Evolutionary conservation across 306 rosid species (phyloP).

Genomic region (Alnus glutinosa): DNA sequence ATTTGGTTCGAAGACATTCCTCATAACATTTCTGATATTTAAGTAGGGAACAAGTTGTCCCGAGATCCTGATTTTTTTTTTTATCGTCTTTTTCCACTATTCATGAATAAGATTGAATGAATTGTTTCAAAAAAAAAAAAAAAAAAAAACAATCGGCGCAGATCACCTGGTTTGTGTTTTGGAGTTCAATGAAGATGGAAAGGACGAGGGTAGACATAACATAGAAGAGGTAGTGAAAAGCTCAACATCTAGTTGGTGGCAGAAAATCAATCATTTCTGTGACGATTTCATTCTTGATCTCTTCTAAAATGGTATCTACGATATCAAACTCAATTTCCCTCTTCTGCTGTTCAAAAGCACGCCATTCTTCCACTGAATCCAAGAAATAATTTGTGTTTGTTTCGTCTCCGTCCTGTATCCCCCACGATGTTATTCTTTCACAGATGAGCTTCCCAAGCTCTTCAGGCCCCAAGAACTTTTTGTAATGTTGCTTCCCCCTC

Average conservation of each 20-base stretch:
- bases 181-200: neutral
- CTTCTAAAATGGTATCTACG: conserved; percentile 57
- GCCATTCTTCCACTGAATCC: conserved; percentile 55
- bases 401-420: conserved; percentile 33
- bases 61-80: too few species aligned
- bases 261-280: conserved; percentile 32
- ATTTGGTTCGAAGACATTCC: too few species aligned
- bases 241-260: conserved; percentile 1
- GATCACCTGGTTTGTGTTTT: neutral
- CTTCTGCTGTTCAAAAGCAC: conserved; percentile 36
- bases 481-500: conserved; percentile 6
- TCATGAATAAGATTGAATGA: too few species aligned
- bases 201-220: neutral
- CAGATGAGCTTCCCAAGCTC: conserved; percentile 50
- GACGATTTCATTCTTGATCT: conserved; percentile 45
- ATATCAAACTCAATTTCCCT: conserved; percentile 51
- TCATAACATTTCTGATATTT: too few species aligned
- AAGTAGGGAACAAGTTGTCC: too few species aligned
- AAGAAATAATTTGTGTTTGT: conserved; percentile 28
- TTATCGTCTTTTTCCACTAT: too few species aligned
- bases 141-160: neutral
- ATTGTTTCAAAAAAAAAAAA: too few species aligned
- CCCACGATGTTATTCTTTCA: conserved; percentile 43
- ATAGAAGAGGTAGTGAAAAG: conserved; percentile 10
- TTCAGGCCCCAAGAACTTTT: conserved; percentile 42